These are phyloP conservation scores for Cercospora zeae-maydis DNA, from an alignment of 2,329 filamentous ascomycete genomes.

Conservation along the genomic window DNA sequence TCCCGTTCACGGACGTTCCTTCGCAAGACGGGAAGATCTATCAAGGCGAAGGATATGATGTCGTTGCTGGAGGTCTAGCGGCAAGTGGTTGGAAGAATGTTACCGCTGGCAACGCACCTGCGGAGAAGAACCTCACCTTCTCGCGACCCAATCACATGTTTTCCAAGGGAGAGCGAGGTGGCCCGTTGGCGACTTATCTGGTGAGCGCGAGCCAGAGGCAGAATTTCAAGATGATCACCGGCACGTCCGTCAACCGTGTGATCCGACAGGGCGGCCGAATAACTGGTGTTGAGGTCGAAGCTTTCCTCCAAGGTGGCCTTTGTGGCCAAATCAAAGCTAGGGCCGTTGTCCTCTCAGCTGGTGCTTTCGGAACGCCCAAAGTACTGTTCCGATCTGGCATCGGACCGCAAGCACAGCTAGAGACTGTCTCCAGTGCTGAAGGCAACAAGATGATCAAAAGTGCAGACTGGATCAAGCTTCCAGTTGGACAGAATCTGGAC, in stretches of 20 bases:
- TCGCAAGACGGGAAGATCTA: constrained; percentile 65
- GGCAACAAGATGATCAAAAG: constrained; percentile 44
- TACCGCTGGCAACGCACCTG: constrained; percentile 57
- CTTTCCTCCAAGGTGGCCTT: constrained; percentile 52
- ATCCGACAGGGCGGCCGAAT: constrained; percentile 59
- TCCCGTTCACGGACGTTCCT: constrained; percentile 64
- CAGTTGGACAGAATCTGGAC: constrained; percentile 51
- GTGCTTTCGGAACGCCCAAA: constrained; percentile 62
- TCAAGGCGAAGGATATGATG: constrained; percentile 62
- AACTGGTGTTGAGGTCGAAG: constrained; percentile 66
- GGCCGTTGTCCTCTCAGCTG: constrained; percentile 53
- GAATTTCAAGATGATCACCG: constrained; percentile 66
- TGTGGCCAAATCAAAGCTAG: constrained; percentile 61
- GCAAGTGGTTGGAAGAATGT: constrained; percentile 62
- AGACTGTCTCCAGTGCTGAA: constrained; percentile 47
- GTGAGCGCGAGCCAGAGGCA: constrained; percentile 55
- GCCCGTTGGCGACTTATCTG: constrained; percentile 69
- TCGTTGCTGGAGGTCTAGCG: constrained; percentile 58
- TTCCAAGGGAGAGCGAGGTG: constrained; percentile 61
- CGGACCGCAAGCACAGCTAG: constrained; percentile 54
- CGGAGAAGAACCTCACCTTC: constrained; percentile 63
- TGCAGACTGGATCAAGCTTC: constrained; percentile 50
- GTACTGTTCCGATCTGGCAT: constrained; percentile 64
- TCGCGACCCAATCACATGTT: constrained; percentile 66
- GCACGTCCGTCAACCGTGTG: constrained; percentile 65